These are phyloP conservation scores for Tetragonia tetragonoides DNA, from an alignment of 148 eudicot genomes.

Conservation along the genomic window DNA sequence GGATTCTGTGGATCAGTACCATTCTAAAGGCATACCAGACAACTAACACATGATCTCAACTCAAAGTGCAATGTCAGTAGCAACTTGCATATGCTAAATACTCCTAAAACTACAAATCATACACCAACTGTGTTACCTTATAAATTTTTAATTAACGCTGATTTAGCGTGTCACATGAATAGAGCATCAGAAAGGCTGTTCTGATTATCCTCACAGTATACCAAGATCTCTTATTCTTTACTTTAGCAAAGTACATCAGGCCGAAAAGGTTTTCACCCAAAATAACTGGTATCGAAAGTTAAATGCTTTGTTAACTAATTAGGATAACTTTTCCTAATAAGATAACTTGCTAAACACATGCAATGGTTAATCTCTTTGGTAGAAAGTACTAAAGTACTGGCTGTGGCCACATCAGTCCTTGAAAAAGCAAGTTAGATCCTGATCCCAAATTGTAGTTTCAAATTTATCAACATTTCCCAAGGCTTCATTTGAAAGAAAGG, in stretches of 20 bases:
- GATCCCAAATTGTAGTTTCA: conserved; percentile 19
- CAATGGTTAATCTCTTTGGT: not conserved
- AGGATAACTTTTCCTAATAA: not conserved
- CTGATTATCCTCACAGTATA: too few species aligned
- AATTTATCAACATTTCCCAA: conserved; percentile 19
- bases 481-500: conserved; percentile 34
- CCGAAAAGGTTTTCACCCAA: conserved; percentile 4
- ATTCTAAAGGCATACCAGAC: too few species aligned
- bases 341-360: not conserved
- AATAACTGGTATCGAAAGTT: not conserved
- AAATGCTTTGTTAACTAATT: not conserved
- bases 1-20: too few species aligned
- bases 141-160: too few species aligned
- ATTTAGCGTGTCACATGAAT: too few species aligned
- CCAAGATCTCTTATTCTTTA: not conserved
- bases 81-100: too few species aligned
- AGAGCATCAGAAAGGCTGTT: too few species aligned
- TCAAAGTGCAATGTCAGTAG: too few species aligned
- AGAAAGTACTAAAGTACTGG: conserved; percentile 9
- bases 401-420: not conserved
- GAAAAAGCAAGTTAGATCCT: conserved; percentile 7
- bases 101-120: too few species aligned
- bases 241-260: not conserved
- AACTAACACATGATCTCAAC: too few species aligned
- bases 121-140: too few species aligned